Conservation (phyloP, 225 moss, liverwort and hornwort species). For the Anthoceros angustus region DNA sequence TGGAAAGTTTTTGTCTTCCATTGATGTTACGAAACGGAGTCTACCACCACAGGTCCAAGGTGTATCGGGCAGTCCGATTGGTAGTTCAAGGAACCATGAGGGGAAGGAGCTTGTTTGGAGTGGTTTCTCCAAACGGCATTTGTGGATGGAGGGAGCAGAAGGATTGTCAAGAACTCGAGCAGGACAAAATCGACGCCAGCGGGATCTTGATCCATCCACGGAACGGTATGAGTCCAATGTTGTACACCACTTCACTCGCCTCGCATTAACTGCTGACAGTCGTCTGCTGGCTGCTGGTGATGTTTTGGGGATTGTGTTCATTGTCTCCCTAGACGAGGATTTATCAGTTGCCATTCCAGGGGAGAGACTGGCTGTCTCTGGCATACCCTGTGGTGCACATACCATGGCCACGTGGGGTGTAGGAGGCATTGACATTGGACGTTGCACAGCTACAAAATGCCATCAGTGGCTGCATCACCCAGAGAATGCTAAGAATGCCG, state of each 20-base stretch:
- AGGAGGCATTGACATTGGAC: neutral
- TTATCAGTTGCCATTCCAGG: conserved; percentile 23
- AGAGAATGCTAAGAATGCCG: neutral
- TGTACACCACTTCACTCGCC: conserved; percentile 12
- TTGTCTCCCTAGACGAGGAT: conserved; percentile 65
- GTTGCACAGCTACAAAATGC: neutral
- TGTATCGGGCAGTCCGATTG: conserved; percentile 13
- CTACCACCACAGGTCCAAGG: conserved; percentile 7
- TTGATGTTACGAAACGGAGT: conserved; percentile 60
- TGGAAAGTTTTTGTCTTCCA: conserved; percentile 41
- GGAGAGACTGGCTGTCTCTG: neutral
- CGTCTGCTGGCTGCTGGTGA: conserved; percentile 55
- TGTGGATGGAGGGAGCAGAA: neutral
- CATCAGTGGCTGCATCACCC: neutral
- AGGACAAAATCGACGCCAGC: conserved; percentile 5
- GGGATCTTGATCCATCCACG: neutral
- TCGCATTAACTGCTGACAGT: conserved; percentile 54
- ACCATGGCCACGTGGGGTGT: neutral
- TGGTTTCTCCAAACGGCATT: neutral
- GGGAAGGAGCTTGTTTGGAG: conserved; percentile 6
- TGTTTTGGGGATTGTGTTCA: conserved; percentile 44
- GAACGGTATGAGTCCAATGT: neutral
- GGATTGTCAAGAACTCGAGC: conserved; percentile 3
- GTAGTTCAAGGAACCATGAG: conserved; percentile 3
- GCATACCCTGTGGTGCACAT: conserved; percentile 8